Evolutionary conservation across 139 green algal species (phyloP).

Genomic region (Picochlorum sp.): DNA sequence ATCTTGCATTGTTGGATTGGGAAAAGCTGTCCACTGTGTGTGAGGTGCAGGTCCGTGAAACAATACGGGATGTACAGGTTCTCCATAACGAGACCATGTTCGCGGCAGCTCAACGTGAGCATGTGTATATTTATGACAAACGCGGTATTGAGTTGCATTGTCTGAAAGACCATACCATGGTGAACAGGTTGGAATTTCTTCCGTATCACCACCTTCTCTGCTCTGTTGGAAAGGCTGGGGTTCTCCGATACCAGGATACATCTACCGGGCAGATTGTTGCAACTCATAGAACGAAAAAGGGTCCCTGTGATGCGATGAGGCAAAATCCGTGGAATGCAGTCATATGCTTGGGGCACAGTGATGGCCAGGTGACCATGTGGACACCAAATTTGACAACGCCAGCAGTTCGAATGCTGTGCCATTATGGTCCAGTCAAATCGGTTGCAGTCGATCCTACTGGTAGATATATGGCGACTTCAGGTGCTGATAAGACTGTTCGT

Average conservation of each 20-base stretch:
- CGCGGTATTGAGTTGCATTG: constrained; percentile 93
- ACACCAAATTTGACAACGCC: constrained; percentile 84
- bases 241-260: constrained; percentile 91
- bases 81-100: constrained; percentile 97
- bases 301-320: constrained; percentile 63
- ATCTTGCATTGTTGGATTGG: constrained; percentile 93
- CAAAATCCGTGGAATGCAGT: constrained; percentile 89
- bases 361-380: constrained; percentile 91
- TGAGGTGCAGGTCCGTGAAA: constrained; percentile 93
- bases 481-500: constrained; percentile 68
- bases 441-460: constrained; percentile 70
- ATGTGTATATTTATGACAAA: constrained; percentile 98
- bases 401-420: constrained; percentile 86
- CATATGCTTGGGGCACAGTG: constrained; percentile 72
- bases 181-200: constrained; percentile 76
- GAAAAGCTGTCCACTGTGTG: constrained; percentile 50
- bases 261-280: constrained; percentile 84
- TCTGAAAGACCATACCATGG: constrained; percentile 64
- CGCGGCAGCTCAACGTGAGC: constrained; percentile 85
- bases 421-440: constrained; percentile 65
- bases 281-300: constrained; percentile 69
- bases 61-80: constrained; percentile 71
- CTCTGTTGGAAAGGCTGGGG: constrained; percentile 65
- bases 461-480: constrained; percentile 77
- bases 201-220: constrained; percentile 93